phyloP scores from a whole-genome alignment of 805 yeast genomes.

The Nadsonia fulvescens region DNA sequence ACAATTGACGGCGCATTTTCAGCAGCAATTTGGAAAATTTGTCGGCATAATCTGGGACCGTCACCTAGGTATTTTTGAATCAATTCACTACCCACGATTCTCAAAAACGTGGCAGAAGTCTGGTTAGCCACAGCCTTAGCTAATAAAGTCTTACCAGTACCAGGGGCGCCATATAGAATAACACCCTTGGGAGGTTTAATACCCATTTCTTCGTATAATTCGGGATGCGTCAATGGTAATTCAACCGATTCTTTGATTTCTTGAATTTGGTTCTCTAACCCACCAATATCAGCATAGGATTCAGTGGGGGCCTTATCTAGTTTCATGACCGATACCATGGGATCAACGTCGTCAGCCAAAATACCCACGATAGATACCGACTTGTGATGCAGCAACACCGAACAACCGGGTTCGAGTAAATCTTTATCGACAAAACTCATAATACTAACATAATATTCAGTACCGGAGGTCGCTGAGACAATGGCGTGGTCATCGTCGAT shows the following conservation, averaged over 20 bases:
- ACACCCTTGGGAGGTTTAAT: constrained; percentile 98
- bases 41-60: constrained; percentile 89
- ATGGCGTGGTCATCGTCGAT: constrained; percentile 98
- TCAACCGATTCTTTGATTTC: constrained; percentile 96
- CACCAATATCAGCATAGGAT: constrained; percentile 93
- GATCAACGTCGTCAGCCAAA: constrained; percentile 94
- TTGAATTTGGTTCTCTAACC: constrained; percentile 86
- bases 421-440: constrained; percentile 95
- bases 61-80: constrained; percentile 96
- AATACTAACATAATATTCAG: constrained; percentile 92
- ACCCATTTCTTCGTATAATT: constrained; percentile 95
- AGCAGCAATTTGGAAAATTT: constrained; percentile 88
- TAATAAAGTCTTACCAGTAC: constrained; percentile 88
- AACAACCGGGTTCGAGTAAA: constrained; percentile 88
- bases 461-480: constrained; percentile 88
- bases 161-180: constrained; percentile 91
- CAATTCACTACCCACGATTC: constrained; percentile 93
- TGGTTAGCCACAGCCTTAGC: constrained; percentile 98
- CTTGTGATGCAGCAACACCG: constrained; percentile 87
- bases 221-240: constrained; percentile 90
- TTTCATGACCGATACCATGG: constrained; percentile 95
- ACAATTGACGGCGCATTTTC: constrained; percentile 98
- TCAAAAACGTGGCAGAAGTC: constrained; percentile 85
- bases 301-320: constrained; percentile 95
- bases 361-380: constrained; percentile 95